Conservation (phyloP, 306 rosid genomes). For the Inga laurina region DNA sequence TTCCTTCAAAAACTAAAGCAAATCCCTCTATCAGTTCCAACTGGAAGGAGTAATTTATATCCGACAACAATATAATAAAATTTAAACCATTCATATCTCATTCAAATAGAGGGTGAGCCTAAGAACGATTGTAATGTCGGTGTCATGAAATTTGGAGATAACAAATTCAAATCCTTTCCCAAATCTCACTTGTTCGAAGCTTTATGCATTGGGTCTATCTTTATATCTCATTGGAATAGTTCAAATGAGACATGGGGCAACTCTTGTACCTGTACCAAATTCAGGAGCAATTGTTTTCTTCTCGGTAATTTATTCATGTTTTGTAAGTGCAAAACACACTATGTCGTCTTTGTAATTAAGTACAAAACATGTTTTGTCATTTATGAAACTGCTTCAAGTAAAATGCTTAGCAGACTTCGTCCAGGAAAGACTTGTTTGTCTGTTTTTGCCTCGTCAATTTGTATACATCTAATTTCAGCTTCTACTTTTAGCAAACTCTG, state of each 20-base stretch:
- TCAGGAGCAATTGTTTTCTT: neutral
- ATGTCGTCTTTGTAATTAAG: neutral
- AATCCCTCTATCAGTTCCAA: too few relatives aligned
- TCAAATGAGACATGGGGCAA: too few relatives aligned
- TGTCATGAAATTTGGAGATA: too few relatives aligned
- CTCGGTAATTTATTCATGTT: neutral
- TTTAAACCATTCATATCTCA: too few relatives aligned
- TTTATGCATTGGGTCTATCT: too few relatives aligned
- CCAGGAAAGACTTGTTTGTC: neutral
- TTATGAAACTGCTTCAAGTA: neutral
- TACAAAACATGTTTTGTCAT: neutral
- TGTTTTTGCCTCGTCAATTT: neutral
- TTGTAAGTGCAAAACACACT: neutral
- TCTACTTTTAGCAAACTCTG: neutral
- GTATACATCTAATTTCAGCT: neutral
- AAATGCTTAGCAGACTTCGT: neutral
- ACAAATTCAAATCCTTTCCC: too few relatives aligned
- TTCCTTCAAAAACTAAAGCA: too few relatives aligned
- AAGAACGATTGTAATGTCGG: accelerated
- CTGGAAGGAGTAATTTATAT: too few relatives aligned
- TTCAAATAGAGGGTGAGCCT: too few relatives aligned
- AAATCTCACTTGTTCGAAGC: accelerated
- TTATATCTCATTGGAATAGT: too few relatives aligned
- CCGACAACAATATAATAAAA: too few relatives aligned
- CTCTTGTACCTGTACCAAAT: too few relatives aligned